phyloP scores from a whole-genome alignment of 768 basidiomycete species.

The Infundibulicybe gibba region DNA sequence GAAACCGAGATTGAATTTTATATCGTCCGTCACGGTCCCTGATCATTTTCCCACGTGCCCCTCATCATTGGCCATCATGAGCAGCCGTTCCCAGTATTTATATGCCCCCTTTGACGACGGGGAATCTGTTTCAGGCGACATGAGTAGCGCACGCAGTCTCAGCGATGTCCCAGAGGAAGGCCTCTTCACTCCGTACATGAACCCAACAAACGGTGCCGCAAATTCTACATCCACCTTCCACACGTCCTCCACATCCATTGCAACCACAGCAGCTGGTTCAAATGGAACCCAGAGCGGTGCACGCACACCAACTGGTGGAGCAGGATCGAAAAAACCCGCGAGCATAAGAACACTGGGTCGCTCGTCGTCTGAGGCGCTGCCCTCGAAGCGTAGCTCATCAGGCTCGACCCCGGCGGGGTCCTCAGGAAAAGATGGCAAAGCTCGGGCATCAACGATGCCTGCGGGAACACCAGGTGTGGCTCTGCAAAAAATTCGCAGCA shows the following conservation, averaged over 20 bases:
- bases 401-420: conserved; percentile 10
- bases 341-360: conserved; percentile 32
- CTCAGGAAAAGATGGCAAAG: conserved; percentile 17
- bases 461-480: conserved; percentile 1
- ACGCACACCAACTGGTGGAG: conserved; percentile 5
- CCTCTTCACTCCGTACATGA: conserved; percentile 12
- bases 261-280: conserved; percentile 5
- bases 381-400: conserved; percentile 13
- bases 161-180: conserved; percentile 31
- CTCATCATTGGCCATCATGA: no score
- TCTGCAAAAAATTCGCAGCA: conserved; percentile 36
- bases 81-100: no score
- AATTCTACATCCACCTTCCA: conserved; percentile 2
- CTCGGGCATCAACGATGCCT: conserved; percentile 4
- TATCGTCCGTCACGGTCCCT: no score
- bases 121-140: conserved; percentile 7
- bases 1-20: no score
- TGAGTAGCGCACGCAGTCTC: conserved; percentile 21
- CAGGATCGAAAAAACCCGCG: conserved; percentile 16
- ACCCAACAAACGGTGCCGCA: conserved; percentile 7
- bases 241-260: conserved; percentile 7
- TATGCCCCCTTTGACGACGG: no score
- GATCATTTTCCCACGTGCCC: no score
- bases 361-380: conserved; percentile 10
- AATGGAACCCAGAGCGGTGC: conserved; percentile 9